A percentile compares a stretch with the other conserved stretches of the same genome.
Conservation (phyloP, 371 early-diverging fungal species). For the Lichtheimia corymbifera region DNA sequence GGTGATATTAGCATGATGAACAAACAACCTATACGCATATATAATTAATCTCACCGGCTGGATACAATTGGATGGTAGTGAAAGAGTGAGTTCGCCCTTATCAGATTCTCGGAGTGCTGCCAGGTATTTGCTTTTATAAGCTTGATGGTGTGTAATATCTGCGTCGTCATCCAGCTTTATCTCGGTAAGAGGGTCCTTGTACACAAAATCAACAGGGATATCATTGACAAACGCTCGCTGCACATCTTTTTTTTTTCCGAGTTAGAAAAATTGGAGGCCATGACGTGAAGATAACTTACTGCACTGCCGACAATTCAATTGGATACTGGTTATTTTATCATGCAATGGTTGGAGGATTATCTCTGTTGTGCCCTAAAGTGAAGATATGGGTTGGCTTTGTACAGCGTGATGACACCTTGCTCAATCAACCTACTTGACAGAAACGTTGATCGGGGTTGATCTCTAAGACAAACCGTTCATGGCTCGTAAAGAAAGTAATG, state of each 20-base stretch:
- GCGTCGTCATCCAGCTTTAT: conserved; percentile 48
- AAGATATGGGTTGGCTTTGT: background rate
- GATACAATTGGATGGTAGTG: conserved; percentile 56
- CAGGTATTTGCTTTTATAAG: conserved; percentile 59
- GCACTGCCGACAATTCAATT: conserved; percentile 66
- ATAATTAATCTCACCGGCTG: conserved; percentile 26
- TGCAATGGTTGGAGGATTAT: conserved; percentile 58
- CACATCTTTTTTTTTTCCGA: conserved; percentile 25
- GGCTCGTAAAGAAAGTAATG: conserved; percentile 40
- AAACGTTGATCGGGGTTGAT: conserved; percentile 43
- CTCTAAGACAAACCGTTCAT: conserved; percentile 58
- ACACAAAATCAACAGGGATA: conserved; percentile 48
- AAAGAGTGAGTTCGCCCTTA: conserved; percentile 68
- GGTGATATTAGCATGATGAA: too few relatives aligned
- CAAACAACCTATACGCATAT: too few relatives aligned
- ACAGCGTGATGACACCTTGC: background rate
- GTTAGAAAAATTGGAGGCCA: background rate
- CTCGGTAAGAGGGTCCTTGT: conserved; percentile 55
- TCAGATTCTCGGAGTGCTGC: conserved; percentile 63
- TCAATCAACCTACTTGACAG: conserved; percentile 33
- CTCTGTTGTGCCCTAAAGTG: conserved; percentile 61
- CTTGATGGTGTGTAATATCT: conserved; percentile 57
- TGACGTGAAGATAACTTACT: conserved; percentile 35
- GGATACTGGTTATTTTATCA: conserved; percentile 45
- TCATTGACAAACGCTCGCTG: conserved; percentile 60